Evolutionary conservation across 192 early-diverging fungal genomes (phyloP).

Genomic region (Blastocladiella britannica): DNA sequence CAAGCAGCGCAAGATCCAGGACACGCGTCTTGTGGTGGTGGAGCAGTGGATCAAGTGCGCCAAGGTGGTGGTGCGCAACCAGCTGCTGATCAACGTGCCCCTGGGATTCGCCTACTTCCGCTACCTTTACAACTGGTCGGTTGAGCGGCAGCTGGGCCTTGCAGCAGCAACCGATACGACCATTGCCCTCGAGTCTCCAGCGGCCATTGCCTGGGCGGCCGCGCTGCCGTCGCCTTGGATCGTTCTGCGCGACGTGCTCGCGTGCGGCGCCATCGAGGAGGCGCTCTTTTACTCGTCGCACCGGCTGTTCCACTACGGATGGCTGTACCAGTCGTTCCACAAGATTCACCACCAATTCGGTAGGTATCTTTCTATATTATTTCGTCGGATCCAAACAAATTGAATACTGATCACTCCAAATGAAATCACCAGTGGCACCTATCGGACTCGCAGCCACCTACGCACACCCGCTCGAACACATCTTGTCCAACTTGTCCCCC

Average conservation of each 20-base stretch:
- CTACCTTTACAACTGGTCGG: too few relatives aligned
- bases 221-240: neutral
- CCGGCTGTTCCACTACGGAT: slow-evolving; percentile 1
- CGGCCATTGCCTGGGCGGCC: neutral
- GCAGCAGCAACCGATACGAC: too few relatives aligned
- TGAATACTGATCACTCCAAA: too few relatives aligned
- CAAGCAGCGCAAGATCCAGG: neutral
- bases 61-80: neutral
- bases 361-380: too few relatives aligned
- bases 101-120: too few relatives aligned
- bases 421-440: too few relatives aligned
- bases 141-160: too few relatives aligned
- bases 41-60: neutral
- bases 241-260: neutral
- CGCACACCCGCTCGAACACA: slow-evolving; percentile 6
- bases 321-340: slow-evolving; percentile 5
- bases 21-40: neutral
- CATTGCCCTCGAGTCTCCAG: too few relatives aligned
- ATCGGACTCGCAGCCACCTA: slow-evolving; percentile 2
- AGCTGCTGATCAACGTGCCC: neutral
- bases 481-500: slow-evolving; percentile 3
- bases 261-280: slow-evolving; percentile 1
- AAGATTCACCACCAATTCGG: slow-evolving; percentile 6
- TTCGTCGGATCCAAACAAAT: too few relatives aligned
- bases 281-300: slow-evolving; percentile 6